A percentile compares a stretch with the other conserved stretches of the same genome.
These are phyloP conservation scores for Pyronema domesticum DNA, from an alignment of 495 filamentous ascomycete genomes.

Conservation along the genomic window DNA sequence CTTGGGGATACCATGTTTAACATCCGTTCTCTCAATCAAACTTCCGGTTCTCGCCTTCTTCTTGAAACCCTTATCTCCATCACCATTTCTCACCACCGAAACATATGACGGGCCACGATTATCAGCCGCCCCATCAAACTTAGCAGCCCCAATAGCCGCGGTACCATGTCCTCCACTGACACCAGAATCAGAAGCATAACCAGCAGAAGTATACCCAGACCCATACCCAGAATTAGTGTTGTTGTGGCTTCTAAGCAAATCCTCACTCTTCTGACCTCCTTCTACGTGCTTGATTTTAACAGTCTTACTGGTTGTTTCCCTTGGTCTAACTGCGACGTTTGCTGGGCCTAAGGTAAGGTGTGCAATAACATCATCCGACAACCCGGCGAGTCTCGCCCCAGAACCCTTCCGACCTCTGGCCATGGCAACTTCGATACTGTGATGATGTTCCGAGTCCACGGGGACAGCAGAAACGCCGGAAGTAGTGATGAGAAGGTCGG, in stretches of 20 bases:
- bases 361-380: conserved; percentile 50
- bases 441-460: conserved; percentile 3
- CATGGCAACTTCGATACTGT: conserved; percentile 38
- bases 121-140: neutral
- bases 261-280: neutral
- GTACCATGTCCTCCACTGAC: neutral
- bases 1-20: conserved; percentile 17
- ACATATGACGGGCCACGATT: neutral
- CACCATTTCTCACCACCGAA: neutral
- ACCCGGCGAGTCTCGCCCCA: conserved; percentile 26
- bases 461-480: neutral
- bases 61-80: neutral
- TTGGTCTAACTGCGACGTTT: conserved; percentile 70
- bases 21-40: conserved; percentile 19
- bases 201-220: too few species aligned
- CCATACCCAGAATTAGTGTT: too few species aligned
- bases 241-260: neutral
- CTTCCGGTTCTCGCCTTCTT: conserved; percentile 21
- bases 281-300: conserved; percentile 46
- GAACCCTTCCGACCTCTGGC: conserved; percentile 32
- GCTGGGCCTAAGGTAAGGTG: conserved; percentile 86
- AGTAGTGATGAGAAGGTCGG: neutral
- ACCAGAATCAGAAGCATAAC: too few species aligned
- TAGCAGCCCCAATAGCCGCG: too few species aligned
- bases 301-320: conserved; percentile 62